These are phyloP conservation scores for Leucaena leucocephala DNA, from an alignment of 306 rosid genomes.

Conservation along the genomic window DNA sequence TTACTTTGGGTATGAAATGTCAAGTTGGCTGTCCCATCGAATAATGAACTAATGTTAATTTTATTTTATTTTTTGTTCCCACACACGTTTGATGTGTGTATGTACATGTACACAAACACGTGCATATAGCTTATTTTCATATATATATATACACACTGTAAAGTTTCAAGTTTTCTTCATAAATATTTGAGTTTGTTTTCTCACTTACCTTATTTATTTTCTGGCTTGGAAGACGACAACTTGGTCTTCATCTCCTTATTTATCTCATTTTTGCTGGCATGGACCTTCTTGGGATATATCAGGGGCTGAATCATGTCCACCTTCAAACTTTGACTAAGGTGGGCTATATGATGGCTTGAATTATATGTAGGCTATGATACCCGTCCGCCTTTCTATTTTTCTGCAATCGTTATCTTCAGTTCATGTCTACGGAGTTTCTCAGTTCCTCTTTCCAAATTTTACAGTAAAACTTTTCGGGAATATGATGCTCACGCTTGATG, in stretches of 20 bases:
- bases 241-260: slow-evolving; percentile 63
- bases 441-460: neutral
- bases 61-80: no score
- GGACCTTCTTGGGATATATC: slow-evolving; percentile 88
- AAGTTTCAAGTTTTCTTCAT: slow-evolving; percentile 16
- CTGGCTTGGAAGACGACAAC: slow-evolving; percentile 55
- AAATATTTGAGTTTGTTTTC: slow-evolving; percentile 28
- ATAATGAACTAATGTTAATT: slow-evolving; percentile 2
- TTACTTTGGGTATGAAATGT: slow-evolving; percentile 17
- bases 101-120: no score
- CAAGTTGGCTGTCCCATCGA: slow-evolving; percentile 12
- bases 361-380: neutral
- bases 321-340: slow-evolving; percentile 90
- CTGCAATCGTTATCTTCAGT: neutral
- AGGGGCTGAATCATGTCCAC: slow-evolving; percentile 83
- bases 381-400: neutral
- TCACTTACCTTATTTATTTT: slow-evolving; percentile 34
- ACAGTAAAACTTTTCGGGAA: neutral
- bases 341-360: slow-evolving; percentile 38
- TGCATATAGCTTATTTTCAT: no score
- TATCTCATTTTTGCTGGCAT: slow-evolving; percentile 80
- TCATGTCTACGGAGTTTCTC: neutral
- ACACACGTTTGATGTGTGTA: neutral
- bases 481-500: slow-evolving; percentile 27
- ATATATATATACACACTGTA: neutral